Conservation (phyloP, 495 filamentous ascomycete genomes). For the Massariosphaeria phaeospora region DNA sequence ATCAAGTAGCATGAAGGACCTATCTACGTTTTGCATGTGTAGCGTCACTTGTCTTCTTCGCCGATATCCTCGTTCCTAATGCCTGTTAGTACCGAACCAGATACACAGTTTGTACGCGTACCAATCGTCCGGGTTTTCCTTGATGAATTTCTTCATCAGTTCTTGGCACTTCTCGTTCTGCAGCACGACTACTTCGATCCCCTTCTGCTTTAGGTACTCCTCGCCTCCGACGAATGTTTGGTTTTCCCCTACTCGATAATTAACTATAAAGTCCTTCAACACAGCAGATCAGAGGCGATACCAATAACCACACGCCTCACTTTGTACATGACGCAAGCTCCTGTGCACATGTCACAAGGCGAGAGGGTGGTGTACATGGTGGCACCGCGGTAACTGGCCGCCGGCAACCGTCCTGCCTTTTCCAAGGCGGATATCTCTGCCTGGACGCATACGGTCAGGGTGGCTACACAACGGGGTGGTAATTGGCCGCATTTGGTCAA, state of each 20-base stretch:
- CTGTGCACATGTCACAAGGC: conserved; percentile 86
- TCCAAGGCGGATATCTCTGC: conserved; percentile 78
- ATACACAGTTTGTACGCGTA: conserved; percentile 39
- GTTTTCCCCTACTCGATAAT: conserved; percentile 75
- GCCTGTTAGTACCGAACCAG: not conserved
- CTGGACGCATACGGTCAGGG: conserved; percentile 41
- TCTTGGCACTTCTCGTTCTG: conserved; percentile 63
- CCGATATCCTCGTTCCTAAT: conserved; percentile 34
- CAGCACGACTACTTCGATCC: conserved; percentile 71
- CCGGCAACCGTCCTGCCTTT: conserved; percentile 70
- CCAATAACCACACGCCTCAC: conserved; percentile 69
- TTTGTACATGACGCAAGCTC: conserved; percentile 75
- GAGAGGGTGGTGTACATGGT: conserved; percentile 88
- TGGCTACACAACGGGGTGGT: not conserved
- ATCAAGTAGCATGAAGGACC: too few species aligned
- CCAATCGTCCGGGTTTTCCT: conserved; percentile 72
- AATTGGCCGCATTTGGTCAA: not conserved
- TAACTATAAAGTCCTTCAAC: too few species aligned
- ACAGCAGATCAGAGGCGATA: too few species aligned
- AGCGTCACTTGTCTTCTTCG: conserved; percentile 14
- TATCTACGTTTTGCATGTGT: not conserved
- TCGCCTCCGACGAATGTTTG: conserved; percentile 74
- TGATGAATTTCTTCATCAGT: conserved; percentile 73
- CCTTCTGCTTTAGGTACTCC: conserved; percentile 62
- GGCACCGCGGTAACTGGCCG: conserved; percentile 62